A percentile compares a stretch with the other conserved stretches of the same genome.
Conservation (phyloP, 495 filamentous ascomycete genomes). For the Penicillium crystallinum region DNA sequence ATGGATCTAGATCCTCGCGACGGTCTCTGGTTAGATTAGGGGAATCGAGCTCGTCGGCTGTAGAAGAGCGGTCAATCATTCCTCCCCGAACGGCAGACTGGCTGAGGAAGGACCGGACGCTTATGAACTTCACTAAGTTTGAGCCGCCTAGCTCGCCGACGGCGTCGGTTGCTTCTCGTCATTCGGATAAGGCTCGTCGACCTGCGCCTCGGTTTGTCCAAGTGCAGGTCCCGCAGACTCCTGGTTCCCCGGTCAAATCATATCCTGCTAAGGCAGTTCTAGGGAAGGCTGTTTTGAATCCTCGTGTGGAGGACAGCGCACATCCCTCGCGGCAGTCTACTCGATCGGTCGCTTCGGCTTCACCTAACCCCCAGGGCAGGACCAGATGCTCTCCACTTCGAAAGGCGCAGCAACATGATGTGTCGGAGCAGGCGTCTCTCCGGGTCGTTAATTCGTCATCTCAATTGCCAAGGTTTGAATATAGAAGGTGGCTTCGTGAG, state of each 20-base stretch:
- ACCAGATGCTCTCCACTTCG: neutral
- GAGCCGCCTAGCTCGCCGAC: constrained; percentile 42
- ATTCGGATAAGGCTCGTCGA: constrained; percentile 10
- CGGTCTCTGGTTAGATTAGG: constrained; percentile 2
- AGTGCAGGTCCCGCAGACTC: neutral
- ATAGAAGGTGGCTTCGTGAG: constrained; percentile 27
- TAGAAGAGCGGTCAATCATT: constrained; percentile 3
- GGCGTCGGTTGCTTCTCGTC: constrained; percentile 19
- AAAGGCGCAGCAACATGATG: neutral
- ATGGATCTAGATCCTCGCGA: neutral
- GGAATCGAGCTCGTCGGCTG: neutral
- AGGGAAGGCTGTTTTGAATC: neutral
- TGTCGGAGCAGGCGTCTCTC: constrained; percentile 20
- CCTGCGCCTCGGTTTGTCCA: constrained; percentile 1
- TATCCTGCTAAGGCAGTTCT: neutral
- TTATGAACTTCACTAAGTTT: constrained; percentile 28
- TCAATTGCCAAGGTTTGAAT: constrained; percentile 43
- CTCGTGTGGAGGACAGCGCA: neutral
- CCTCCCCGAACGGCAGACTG: constrained; percentile 19
- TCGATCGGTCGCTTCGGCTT: neutral
- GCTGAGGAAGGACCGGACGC: constrained; percentile 36
- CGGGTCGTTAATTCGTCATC: constrained; percentile 38
- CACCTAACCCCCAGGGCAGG: neutral
- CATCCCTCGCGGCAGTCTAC: neutral
- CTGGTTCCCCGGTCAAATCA: constrained; percentile 1